Conservation (phyloP, 257 asterid genomes). For the Forsythia viridissima region DNA sequence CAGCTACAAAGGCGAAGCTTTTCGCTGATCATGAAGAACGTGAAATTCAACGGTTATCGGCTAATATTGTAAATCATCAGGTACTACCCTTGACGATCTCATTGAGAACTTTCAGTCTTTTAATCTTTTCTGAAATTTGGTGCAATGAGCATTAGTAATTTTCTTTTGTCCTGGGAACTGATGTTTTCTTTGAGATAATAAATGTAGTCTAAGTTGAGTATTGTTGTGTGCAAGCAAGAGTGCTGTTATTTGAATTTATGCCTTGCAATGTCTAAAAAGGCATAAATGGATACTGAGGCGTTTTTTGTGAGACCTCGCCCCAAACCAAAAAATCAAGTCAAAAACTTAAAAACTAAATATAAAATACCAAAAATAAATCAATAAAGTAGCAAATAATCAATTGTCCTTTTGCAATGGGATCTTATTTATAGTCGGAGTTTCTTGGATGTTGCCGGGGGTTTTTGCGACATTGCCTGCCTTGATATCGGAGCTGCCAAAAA, state of each 20-base stretch:
- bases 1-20: slow-evolving; percentile 60
- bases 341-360: not conserved
- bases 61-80: slow-evolving; percentile 66
- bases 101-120: not conserved
- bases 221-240: not conserved
- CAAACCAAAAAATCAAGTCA: no score
- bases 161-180: no score
- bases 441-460: not conserved
- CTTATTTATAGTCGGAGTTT: not conserved
- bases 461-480: no score
- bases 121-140: not conserved
- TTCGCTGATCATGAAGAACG: slow-evolving; percentile 75
- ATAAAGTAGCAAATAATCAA: not conserved
- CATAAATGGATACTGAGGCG: not conserved
- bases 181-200: not conserved
- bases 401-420: not conserved
- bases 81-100: slow-evolving; percentile 26
- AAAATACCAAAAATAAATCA: not conserved
- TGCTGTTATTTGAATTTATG: not conserved
- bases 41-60: slow-evolving; percentile 67
- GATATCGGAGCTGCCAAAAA: not conserved
- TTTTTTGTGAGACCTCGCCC: no score
- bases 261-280: not conserved
- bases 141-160: not conserved
- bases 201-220: not conserved